Conservation (phyloP, 2,329 filamentous ascomycete species). For the Chaetomiaceae sp. region DNA sequence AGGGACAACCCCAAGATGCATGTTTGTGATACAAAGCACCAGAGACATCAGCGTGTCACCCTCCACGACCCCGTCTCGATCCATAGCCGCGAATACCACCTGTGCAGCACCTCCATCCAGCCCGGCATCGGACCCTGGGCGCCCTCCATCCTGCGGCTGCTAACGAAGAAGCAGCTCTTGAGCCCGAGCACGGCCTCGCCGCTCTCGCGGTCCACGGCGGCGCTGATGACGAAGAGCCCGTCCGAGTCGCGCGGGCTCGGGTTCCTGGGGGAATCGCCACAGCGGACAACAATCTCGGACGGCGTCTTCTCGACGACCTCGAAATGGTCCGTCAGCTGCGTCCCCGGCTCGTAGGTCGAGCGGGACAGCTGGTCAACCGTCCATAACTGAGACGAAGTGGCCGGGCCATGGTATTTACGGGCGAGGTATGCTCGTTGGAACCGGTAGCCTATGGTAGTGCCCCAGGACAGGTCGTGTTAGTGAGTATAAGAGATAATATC, state of each 20-base stretch:
- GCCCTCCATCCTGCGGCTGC: conserved; percentile 34
- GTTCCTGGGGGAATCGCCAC: conserved; percentile 60
- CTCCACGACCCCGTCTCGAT: conserved; percentile 37
- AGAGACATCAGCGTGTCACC: conserved; percentile 27
- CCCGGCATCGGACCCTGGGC: conserved; percentile 33
- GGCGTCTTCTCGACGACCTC: conserved; percentile 63
- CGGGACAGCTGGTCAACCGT: conserved; percentile 47
- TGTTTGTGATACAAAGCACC: no score
- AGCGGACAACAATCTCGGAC: conserved; percentile 57
- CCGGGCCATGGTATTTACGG: conserved; percentile 53
- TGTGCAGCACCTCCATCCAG: conserved; percentile 35
- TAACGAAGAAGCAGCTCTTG: conserved; percentile 59
- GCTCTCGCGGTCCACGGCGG: conserved; percentile 53
- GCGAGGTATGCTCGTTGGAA: conserved; percentile 56
- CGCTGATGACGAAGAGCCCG: conserved; percentile 63
- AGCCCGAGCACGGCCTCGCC: conserved; percentile 60
- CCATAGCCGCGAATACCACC: conserved; percentile 41
- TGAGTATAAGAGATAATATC: background rate
- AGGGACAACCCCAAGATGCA: no score
- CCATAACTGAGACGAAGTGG: conserved; percentile 60
- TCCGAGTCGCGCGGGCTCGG: conserved; percentile 54
- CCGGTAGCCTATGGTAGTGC: conserved; percentile 44
- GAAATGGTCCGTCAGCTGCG: conserved; percentile 65
- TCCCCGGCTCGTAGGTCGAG: conserved; percentile 59
- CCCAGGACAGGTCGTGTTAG: background rate